A percentile compares a stretch with the other conserved stretches of the same genome.
These are phyloP conservation scores for Auriculariales sp. DNA, from an alignment of 768 basidiomycete species.

Conservation along the genomic window DNA sequence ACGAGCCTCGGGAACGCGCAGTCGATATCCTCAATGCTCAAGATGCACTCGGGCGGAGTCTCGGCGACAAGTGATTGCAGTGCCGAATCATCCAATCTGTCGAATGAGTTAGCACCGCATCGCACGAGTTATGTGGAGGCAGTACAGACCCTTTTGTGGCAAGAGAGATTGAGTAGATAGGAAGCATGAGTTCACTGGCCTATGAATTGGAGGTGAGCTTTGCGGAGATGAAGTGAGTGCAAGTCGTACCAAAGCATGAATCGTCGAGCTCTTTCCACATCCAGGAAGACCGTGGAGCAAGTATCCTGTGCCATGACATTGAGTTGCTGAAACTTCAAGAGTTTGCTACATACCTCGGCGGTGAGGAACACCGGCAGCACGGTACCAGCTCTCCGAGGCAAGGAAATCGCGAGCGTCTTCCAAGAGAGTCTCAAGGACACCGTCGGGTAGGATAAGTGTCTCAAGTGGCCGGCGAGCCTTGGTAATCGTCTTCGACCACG, in stretches of 20 bases:
- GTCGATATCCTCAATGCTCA: conserved; percentile 48
- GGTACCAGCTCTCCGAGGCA: conserved; percentile 42
- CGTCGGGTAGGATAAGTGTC: conserved; percentile 37
- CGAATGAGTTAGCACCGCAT: not conserved
- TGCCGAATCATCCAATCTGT: conserved; percentile 34
- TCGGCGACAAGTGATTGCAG: conserved; percentile 30
- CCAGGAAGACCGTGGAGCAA: conserved; percentile 44
- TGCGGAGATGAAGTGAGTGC: not conserved
- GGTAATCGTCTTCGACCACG: conserved; percentile 23
- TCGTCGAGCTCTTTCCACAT: conserved; percentile 44
- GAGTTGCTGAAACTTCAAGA: too few relatives aligned
- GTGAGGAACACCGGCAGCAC: conserved; percentile 40
- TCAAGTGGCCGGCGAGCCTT: conserved; percentile 34
- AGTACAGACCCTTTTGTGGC: conserved; percentile 30
- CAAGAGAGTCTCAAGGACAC: conserved; percentile 30
- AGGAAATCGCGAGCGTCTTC: conserved; percentile 40
- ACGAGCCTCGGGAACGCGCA: conserved; percentile 31
- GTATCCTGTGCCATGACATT: too few relatives aligned
- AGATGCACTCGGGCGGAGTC: conserved; percentile 38
- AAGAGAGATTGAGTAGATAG: conserved; percentile 29
- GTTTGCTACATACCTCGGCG: too few relatives aligned
- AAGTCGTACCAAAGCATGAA: conserved; percentile 31
- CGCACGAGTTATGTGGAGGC: not conserved
- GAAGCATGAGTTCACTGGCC: conserved; percentile 12
- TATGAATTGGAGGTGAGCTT: conserved; percentile 11